phyloP scores from a whole-genome alignment of 23 red algal genomes.

The Cyanidiococcus yangmingshanensis region DNA sequence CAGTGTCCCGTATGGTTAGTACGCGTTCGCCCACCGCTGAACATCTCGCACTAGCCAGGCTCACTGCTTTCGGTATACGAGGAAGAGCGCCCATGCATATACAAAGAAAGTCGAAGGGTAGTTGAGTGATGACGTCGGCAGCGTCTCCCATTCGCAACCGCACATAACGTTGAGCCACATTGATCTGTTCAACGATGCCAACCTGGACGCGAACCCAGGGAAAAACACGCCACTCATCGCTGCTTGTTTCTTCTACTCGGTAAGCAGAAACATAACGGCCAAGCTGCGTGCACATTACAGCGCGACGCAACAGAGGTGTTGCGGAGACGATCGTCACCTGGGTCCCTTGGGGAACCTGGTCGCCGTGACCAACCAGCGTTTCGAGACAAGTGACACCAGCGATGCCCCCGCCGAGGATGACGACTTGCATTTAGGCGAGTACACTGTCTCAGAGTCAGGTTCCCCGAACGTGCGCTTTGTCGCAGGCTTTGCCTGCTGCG shows the following conservation, averaged over 20 bases:
- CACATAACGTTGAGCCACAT: conserved; percentile 11
- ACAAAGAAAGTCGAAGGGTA: conserved; percentile 34
- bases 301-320: conserved; percentile 15
- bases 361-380: conserved; percentile 19
- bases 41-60: background rate
- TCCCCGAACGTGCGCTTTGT: too few relatives aligned
- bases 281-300: background rate
- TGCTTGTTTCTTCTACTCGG: background rate
- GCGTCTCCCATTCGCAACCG: conserved; percentile 10
- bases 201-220: conserved; percentile 15
- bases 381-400: conserved; percentile 49
- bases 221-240: conserved; percentile 7
- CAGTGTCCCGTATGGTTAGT: conserved; percentile 44
- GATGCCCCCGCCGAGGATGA: conserved; percentile 60
- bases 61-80: conserved; percentile 27
- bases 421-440: conserved; percentile 20
- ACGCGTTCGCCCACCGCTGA: background rate
- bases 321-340: conserved; percentile 19
- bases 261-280: background rate
- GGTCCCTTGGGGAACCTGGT: background rate
- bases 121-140: background rate
- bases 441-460: too few relatives aligned
- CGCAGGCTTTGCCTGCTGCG: too few relatives aligned
- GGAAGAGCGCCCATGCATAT: conserved; percentile 54
- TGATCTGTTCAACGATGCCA: background rate